phyloP scores from a whole-genome alignment of 805 yeast species.

The Metschnikowia gelsemii region DNA sequence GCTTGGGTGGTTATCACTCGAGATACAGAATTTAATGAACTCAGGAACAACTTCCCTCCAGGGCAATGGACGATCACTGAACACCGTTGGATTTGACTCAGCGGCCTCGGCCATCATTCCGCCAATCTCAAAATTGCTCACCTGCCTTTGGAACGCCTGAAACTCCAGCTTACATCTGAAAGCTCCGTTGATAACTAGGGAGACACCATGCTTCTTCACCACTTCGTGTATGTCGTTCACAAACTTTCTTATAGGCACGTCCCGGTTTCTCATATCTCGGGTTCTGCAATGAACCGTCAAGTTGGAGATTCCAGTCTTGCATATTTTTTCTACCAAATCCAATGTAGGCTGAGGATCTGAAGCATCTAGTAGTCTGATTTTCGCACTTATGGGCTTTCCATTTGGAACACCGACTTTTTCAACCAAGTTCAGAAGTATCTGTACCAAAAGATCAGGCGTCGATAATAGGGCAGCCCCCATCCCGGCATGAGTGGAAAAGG shows the following conservation, averaged over 20 bases:
- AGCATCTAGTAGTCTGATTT: constrained; percentile 74
- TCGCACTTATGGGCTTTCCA: constrained; percentile 82
- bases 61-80: constrained; percentile 43
- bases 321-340: constrained; percentile 49
- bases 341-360: constrained; percentile 54
- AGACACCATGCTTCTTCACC: constrained; percentile 61
- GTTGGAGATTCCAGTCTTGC: constrained; percentile 77
- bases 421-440: constrained; percentile 68
- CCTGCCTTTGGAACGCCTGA: constrained; percentile 46
- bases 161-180: constrained; percentile 57
- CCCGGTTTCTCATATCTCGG: constrained; percentile 82
- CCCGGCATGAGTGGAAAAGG: constrained; percentile 89
- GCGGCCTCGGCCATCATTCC: constrained; percentile 95
- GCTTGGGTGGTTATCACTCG: constrained; percentile 55
- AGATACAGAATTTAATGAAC: constrained; percentile 51
- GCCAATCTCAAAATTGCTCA: constrained; percentile 61
- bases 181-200: constrained; percentile 82
- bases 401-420: constrained; percentile 75
- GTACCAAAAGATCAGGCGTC: constrained; percentile 76
- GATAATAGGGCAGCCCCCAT: constrained; percentile 94
- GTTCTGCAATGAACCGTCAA: constrained; percentile 93
- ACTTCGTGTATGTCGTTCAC: constrained; percentile 59
- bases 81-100: constrained; percentile 81
- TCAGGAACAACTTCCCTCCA: constrained; percentile 60
- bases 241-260: constrained; percentile 72